Conservation (phyloP, 176 grass and related monocot species). For the Ensete glaucum region DNA sequence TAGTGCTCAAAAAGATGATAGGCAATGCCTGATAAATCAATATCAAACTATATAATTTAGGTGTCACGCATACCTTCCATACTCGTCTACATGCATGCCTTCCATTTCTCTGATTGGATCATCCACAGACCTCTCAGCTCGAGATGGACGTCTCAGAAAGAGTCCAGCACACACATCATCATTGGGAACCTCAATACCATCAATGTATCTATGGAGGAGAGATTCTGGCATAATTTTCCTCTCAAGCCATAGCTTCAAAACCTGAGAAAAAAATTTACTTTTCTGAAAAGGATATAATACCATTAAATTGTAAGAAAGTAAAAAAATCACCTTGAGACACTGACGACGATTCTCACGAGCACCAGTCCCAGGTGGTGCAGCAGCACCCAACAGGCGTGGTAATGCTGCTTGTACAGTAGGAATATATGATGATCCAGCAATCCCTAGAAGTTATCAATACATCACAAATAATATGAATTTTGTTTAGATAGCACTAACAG, state of each 20-base stretch:
- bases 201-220: conserved; percentile 50
- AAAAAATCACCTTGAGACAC: conserved; percentile 69
- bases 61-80: conserved; percentile 70
- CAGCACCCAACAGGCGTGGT: conserved; percentile 76
- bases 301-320: neutral
- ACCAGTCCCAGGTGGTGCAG: conserved; percentile 70
- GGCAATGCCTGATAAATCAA: neutral
- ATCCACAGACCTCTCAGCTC: conserved; percentile 85
- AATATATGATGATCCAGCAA: conserved; percentile 74
- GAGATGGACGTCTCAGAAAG: conserved; percentile 49
- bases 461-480: neutral
- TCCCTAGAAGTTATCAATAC: conserved; percentile 27
- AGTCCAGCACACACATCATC: conserved; percentile 47
- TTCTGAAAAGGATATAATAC: neutral
- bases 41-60: neutral
- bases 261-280: conserved; percentile 34
- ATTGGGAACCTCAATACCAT: conserved; percentile 67
- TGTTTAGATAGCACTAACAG: neutral
- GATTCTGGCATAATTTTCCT: conserved; percentile 96
- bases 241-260: conserved; percentile 88
- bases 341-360: conserved; percentile 92
- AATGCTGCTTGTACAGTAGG: conserved; percentile 74
- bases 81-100: conserved; percentile 94
- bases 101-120: conserved; percentile 99
- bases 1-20: neutral